Evolutionary conservation across 495 filamentous ascomycete genomes (phyloP).

Genomic region (Penicillium goetzii): DNA sequence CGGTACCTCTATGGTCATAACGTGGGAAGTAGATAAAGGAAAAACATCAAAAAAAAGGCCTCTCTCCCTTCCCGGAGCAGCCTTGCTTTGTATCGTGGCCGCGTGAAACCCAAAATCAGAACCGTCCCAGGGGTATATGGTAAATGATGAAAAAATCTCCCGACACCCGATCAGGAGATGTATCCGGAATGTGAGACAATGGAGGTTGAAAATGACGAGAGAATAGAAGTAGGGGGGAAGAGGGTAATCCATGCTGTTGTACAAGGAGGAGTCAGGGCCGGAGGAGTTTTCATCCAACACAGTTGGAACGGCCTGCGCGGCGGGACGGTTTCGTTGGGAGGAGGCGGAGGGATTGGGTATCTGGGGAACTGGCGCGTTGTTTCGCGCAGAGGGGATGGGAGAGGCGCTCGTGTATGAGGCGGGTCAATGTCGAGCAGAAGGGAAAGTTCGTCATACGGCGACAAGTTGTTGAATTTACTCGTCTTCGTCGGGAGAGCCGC

Average conservation of each 20-base stretch:
- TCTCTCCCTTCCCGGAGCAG: slow-evolving; percentile 29
- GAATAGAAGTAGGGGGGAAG: slow-evolving; percentile 23
- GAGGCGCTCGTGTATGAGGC: slow-evolving; percentile 21
- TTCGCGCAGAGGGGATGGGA: slow-evolving; percentile 8
- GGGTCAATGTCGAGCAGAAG: slow-evolving; percentile 20
- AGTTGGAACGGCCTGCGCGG: slow-evolving; percentile 19
- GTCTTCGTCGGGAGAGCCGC: slow-evolving; percentile 49
- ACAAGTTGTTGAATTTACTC: slow-evolving; percentile 37
- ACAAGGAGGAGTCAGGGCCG: slow-evolving; percentile 34
- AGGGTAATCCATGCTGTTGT: slow-evolving; percentile 44
- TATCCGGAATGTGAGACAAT: slow-evolving; percentile 26
- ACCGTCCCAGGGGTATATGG: slow-evolving; percentile 20
- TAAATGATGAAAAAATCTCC: slow-evolving; percentile 12
- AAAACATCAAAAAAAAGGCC: slow-evolving; percentile 30
- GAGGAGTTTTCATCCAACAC: slow-evolving; percentile 20
- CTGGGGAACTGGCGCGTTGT: slow-evolving; percentile 10
- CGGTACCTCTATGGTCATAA: slow-evolving; percentile 55
- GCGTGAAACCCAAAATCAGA: slow-evolving; percentile 28
- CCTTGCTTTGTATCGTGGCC: slow-evolving; percentile 32
- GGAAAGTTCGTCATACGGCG: slow-evolving; percentile 19
- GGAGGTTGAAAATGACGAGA: slow-evolving; percentile 9
- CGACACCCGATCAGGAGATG: slow-evolving; percentile 18
- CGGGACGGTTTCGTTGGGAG: slow-evolving; percentile 8
- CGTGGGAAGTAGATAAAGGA: slow-evolving; percentile 25
- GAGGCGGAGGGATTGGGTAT: slow-evolving; percentile 17